Percentiles rank a stretch among this genome's conserved stretches.
These are phyloP conservation scores for Dissophora globulifera DNA, from an alignment of 192 early-diverging fungal species.

Conservation along the genomic window DNA sequence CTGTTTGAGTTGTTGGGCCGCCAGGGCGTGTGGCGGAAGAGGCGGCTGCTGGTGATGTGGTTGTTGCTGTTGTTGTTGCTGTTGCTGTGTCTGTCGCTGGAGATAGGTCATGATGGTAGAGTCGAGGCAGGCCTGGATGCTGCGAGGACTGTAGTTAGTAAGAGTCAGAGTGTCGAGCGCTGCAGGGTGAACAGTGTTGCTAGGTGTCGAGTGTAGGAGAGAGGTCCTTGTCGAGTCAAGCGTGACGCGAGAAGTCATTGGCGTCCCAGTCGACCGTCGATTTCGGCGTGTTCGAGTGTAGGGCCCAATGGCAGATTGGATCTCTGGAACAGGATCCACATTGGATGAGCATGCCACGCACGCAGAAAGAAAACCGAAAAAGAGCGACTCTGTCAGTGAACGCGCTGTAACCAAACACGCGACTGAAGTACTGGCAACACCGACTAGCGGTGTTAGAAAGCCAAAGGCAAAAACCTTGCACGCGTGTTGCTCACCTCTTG, in stretches of 20 bases:
- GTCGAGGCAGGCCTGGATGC: constrained; percentile 27
- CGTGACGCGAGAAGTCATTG: constrained; percentile 19
- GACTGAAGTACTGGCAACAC: too few relatives aligned
- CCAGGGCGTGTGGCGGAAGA: constrained; percentile 2
- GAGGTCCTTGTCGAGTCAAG: constrained; percentile 18
- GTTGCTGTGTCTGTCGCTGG: constrained; percentile 26
- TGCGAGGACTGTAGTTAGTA: constrained; percentile 38
- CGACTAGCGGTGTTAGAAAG: too few relatives aligned
- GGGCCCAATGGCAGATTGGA: neutral
- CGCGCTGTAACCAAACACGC: too few relatives aligned
- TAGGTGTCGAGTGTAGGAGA: constrained; percentile 17
- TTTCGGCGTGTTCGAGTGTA: neutral
- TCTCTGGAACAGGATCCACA: constrained; percentile 1
- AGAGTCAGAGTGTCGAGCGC: constrained; percentile 21
- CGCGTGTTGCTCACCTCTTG: constrained; percentile 1
- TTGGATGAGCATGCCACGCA: neutral
- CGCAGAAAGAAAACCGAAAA: too few relatives aligned
- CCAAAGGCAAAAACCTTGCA: too few relatives aligned
- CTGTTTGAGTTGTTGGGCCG: neutral
- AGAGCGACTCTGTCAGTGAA: too few relatives aligned
- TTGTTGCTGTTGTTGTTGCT: constrained; percentile 14
- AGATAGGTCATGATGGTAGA: constrained; percentile 44
- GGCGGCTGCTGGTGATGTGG: constrained; percentile 12
- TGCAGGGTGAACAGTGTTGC: constrained; percentile 12
- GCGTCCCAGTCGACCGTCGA: too few relatives aligned